Percentiles rank a stretch among this genome's conserved stretches.
These are phyloP conservation scores for Hymenoscyphus fructigenus DNA, from an alignment of 2,329 filamentous ascomycete genomes.

Conservation along the genomic window DNA sequence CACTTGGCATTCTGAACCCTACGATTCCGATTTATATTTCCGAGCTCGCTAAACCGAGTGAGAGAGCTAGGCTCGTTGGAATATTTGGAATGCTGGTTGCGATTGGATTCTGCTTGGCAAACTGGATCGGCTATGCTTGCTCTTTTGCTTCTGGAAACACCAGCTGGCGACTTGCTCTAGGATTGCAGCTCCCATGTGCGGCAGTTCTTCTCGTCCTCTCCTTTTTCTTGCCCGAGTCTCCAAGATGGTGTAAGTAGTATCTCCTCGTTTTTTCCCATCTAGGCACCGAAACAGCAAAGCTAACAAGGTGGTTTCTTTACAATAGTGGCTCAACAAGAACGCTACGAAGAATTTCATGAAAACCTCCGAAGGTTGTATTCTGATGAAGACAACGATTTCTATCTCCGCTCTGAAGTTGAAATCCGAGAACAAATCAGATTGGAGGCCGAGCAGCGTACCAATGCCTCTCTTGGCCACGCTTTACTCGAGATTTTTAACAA, in stretches of 20 bases:
- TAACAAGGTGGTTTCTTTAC: neutral
- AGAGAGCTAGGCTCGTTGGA: constrained; percentile 34
- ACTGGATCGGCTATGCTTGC: constrained; percentile 43
- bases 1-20: constrained; percentile 46
- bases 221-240: constrained; percentile 24
- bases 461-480: constrained; percentile 23
- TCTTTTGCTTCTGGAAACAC: constrained; percentile 34
- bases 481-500: constrained; percentile 30
- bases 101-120: constrained; percentile 40
- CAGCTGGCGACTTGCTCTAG: constrained; percentile 40
- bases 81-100: constrained; percentile 39
- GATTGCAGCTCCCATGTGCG: constrained; percentile 35
- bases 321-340: constrained; percentile 13
- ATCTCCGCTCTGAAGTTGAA: constrained; percentile 30
- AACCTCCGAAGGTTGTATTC: constrained; percentile 11
- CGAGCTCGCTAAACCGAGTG: constrained; percentile 33
- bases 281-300: neutral
- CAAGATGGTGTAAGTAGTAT: constrained; percentile 22
- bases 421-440: constrained; percentile 36
- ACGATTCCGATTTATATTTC: constrained; percentile 40
- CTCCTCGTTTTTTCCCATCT: neutral
- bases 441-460: constrained; percentile 26
- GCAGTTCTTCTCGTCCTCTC: constrained; percentile 18
- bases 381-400: constrained; percentile 18
- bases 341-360: constrained; percentile 16